Percentiles rank a stretch among this genome's conserved stretches.
These are phyloP conservation scores for Vinca minor DNA, from an alignment of 257 asterid species.

Conservation along the genomic window DNA sequence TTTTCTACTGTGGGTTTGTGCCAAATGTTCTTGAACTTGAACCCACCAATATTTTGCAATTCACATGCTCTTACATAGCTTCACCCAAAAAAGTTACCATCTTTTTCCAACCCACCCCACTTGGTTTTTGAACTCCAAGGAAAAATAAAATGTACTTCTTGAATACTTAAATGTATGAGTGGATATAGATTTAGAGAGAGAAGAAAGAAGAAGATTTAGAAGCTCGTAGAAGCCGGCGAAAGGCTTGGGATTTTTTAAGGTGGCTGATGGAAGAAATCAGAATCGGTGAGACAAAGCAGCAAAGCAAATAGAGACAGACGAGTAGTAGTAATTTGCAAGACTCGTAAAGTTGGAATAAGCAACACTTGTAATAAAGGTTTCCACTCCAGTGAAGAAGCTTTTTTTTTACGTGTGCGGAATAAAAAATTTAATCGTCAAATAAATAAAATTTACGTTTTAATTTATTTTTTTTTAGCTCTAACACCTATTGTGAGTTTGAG, in stretches of 20 bases:
- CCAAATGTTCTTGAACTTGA: slow-evolving; percentile 38
- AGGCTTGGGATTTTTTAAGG: slow-evolving; percentile 25
- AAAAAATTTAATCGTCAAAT: too few relatives aligned
- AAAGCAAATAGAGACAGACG: not conserved
- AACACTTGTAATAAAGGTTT: too few relatives aligned
- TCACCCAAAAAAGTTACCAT: slow-evolving; percentile 23
- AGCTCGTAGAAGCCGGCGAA: slow-evolving; percentile 37
- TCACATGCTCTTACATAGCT: slow-evolving; percentile 42
- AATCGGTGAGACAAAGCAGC: not conserved
- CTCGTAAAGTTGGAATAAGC: too few relatives aligned
- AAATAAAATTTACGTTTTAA: too few relatives aligned
- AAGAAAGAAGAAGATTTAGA: slow-evolving; percentile 9
- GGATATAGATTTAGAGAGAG: not conserved
- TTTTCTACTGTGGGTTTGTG: slow-evolving; percentile 19
- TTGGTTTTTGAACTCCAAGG: slow-evolving; percentile 48
- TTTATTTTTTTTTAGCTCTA: too few relatives aligned
- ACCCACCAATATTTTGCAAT: slow-evolving; percentile 33
- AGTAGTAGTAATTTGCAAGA: not conserved
- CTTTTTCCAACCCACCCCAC: slow-evolving; percentile 40
- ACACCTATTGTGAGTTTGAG: too few relatives aligned
- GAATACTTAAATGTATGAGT: slow-evolving; percentile 12
- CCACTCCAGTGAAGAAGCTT: too few relatives aligned
- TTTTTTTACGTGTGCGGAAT: too few relatives aligned
- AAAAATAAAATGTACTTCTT: slow-evolving; percentile 19
- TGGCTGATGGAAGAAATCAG: slow-evolving; percentile 20